A percentile compares a stretch with the other conserved stretches of the same genome.
Evolutionary conservation across 2,329 filamentous ascomycete species (phyloP).

Genomic region (Colletotrichum tropicicola): DNA sequence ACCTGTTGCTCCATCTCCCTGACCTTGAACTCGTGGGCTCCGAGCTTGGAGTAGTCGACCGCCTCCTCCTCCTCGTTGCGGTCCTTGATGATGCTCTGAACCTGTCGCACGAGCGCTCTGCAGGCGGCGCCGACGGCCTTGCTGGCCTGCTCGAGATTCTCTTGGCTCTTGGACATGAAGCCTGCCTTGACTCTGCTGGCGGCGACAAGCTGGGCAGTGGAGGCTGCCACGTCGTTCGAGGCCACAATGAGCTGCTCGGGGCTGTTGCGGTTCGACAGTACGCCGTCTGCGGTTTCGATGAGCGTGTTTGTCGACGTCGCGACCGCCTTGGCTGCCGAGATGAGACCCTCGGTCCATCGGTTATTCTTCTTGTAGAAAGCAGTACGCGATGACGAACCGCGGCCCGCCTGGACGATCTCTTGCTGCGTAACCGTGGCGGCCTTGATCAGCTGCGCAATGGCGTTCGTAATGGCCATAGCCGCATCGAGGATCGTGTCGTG

Average conservation of each 20-base stretch:
- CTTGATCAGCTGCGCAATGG: slow-evolving; percentile 93
- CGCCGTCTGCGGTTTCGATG: slow-evolving; percentile 97
- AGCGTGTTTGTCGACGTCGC: slow-evolving; percentile 92
- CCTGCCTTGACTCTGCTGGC: slow-evolving; percentile 96
- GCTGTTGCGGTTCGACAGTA: slow-evolving; percentile 89
- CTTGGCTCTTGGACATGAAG: slow-evolving; percentile 98
- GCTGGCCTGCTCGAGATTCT: slow-evolving; percentile 87
- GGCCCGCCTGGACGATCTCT: slow-evolving; percentile 94
- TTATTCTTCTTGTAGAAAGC: slow-evolving; percentile 99
- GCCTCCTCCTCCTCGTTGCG: slow-evolving; percentile 81
- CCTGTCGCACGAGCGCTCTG: slow-evolving; percentile 86
- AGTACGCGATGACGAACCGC: slow-evolving; percentile 85
- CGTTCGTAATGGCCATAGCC: slow-evolving; percentile 90
- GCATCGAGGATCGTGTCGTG: slow-evolving; percentile 95
- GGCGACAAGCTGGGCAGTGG: slow-evolving; percentile 94
- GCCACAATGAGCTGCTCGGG: slow-evolving; percentile 98
- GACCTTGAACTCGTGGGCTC: slow-evolving; percentile 97
- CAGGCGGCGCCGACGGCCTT: slow-evolving; percentile 94
- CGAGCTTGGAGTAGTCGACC: slow-evolving; percentile 88
- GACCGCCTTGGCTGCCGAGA: slow-evolving; percentile 96
- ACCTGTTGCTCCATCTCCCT: slow-evolving; percentile 99
- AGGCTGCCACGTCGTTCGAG: slow-evolving; percentile 95
- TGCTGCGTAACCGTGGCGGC: slow-evolving; percentile 92
- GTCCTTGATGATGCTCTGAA: slow-evolving; percentile 93
- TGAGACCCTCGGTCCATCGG: slow-evolving; percentile 97